Evolutionary conservation across 2,329 filamentous ascomycete genomes (phyloP), one percentile per base, ranked within the genome.

Genomic region (Sporothrix euskadiensis): DNA sequence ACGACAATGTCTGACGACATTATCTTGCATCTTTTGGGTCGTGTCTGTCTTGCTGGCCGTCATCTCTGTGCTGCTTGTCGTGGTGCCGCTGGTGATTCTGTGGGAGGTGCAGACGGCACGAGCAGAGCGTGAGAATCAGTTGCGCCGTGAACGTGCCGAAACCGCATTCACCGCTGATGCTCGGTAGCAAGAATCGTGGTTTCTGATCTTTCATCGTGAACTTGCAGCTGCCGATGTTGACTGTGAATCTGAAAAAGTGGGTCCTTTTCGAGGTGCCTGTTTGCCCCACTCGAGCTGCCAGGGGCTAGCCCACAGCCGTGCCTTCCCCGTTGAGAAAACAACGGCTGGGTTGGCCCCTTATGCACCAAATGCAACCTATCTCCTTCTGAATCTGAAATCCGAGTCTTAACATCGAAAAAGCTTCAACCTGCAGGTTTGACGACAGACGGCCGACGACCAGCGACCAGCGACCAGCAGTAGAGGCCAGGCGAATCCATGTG

Each of bases 281-380:
- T 49, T 16, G 61, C 22, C 61, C 61, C 61, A 66, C 61, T 66
- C 61, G 12, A 66, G 61, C 61, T 66, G 61, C 61, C 44, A 66
- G 61, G 61, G 61, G 61, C 61, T 44, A 30, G 4, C 61, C 39
- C 61, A 66, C 61, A 66, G 61, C 39, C 61, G 61, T 66, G 61
- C 61, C 61, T 66, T 66, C 61, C 61, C 61, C 39, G 39, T 66
- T 26, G n/a, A 47, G 61, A 47, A 26, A 16, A 52, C 47, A 19
- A 4, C 61, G 39, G 61, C 47, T 65, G 61, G 59, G 41, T 1
- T n/a, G 41, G 61, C 59, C 59, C 59, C 39, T 47, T 66, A 41
- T 63, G 35, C 59, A 39, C 32, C 19, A 52, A 56, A 56, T 56
- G 44, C 44, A 26, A 26, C 26, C 26, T 6, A 19, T 14, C 44